phyloP scores from a whole-genome alignment of 768 basidiomycete genomes.

The Russula compacta region DNA sequence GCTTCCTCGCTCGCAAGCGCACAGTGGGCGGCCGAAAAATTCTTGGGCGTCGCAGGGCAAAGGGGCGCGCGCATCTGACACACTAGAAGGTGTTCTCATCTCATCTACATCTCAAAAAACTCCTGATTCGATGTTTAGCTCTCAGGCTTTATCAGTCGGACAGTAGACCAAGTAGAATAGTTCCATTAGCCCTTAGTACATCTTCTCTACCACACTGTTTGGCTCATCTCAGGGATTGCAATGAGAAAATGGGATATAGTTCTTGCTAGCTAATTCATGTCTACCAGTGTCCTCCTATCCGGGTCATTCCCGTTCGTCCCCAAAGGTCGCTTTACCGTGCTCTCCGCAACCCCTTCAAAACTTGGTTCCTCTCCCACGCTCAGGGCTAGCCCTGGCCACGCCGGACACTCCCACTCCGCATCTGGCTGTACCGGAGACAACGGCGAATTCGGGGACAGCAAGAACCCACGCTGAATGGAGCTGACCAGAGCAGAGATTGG shows the following conservation, averaged over 20 bases:
- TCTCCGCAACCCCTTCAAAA: slow-evolving; percentile 14
- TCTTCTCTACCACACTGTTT: not conserved
- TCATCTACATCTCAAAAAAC: not conserved
- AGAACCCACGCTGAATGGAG: slow-evolving; percentile 57
- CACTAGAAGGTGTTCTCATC: slow-evolving; percentile 40
- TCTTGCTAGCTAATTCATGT: slow-evolving; percentile 13
- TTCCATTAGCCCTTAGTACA: not conserved
- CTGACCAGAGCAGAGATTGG: slow-evolving; percentile 53
- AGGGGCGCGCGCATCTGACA: slow-evolving; percentile 70
- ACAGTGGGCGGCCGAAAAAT: slow-evolving; percentile 63
- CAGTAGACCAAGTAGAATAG: not conserved
- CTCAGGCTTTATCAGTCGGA: not conserved
- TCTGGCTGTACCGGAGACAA: slow-evolving; percentile 50
- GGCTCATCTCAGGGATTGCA: not conserved
- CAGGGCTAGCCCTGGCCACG: slow-evolving; percentile 14
- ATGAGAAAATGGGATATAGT: not conserved
- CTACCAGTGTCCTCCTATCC: slow-evolving; percentile 15
- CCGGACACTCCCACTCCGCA: slow-evolving; percentile 14
- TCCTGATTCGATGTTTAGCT: not conserved
- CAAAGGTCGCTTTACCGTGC: slow-evolving; percentile 8
- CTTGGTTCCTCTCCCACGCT: slow-evolving; percentile 6
- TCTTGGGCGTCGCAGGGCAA: slow-evolving; percentile 57
- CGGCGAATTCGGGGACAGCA: slow-evolving; percentile 54
- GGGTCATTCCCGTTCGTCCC: not conserved
- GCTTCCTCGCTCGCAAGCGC: slow-evolving; percentile 74